These are phyloP conservation scores for Beauveria sp. DNA, from an alignment of 2,329 filamentous ascomycete species.

Conservation along the genomic window DNA sequence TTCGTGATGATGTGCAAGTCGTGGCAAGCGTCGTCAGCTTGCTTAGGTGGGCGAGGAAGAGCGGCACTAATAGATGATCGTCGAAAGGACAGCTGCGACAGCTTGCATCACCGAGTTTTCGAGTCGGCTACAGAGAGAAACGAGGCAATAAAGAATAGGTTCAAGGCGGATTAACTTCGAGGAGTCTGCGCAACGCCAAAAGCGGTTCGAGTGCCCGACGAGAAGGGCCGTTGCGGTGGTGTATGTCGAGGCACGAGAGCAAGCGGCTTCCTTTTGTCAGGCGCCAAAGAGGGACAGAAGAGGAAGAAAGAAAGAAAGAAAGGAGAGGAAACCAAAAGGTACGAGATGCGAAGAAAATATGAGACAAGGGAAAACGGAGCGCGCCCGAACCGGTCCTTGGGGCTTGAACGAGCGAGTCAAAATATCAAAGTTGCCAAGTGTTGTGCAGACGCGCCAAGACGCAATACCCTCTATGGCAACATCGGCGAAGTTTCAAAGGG, in stretches of 20 bases:
- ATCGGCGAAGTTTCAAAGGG: too few species aligned
- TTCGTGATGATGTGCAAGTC: background rate
- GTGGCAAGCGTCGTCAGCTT: background rate
- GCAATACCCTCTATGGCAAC: too few species aligned
- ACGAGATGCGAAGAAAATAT: background rate
- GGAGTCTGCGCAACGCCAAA: background rate
- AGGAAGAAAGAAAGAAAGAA: background rate
- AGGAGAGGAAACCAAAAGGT: background rate
- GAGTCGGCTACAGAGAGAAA: background rate
- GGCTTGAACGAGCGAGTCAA: too few species aligned
- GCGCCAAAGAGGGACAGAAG: background rate
- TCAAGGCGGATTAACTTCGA: background rate
- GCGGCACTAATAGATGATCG: background rate
- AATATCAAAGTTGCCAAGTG: too few species aligned
- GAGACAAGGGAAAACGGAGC: background rate
- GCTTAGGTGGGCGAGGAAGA: background rate
- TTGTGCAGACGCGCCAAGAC: too few species aligned
- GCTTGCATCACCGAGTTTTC: background rate
- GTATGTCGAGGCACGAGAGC: background rate
- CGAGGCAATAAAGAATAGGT: background rate
- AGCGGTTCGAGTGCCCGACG: background rate
- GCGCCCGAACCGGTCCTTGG: too few species aligned
- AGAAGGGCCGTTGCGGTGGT: background rate
- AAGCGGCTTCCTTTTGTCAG: background rate
- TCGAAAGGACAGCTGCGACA: background rate